A percentile compares a stretch with the other conserved stretches of the same genome.
These are phyloP conservation scores for Ceratobasidium theobromae DNA, from an alignment of 1,284 basidiomycete genomes.

Conservation along the genomic window DNA sequence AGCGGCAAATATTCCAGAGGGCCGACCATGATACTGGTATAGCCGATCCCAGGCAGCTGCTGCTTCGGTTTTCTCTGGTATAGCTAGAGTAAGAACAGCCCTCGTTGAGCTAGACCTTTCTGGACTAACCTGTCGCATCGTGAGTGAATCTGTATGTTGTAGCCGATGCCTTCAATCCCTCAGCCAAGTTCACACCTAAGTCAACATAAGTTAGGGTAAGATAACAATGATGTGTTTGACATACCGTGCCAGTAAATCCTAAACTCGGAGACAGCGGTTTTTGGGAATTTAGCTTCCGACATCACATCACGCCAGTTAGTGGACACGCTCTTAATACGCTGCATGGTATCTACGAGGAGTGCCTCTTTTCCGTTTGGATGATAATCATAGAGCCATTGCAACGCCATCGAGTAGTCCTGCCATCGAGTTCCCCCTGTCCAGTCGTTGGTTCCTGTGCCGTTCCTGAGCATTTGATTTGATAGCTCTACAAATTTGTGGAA, in stretches of 20 bases:
- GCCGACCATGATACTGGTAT: constrained; percentile 61
- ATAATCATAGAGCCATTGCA: constrained; percentile 26
- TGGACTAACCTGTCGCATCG: constrained; percentile 52
- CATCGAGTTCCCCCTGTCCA: constrained; percentile 25
- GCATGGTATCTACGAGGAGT: constrained; percentile 19
- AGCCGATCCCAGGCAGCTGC: constrained; percentile 59
- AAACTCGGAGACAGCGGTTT: background rate
- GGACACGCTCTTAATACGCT: constrained; percentile 18
- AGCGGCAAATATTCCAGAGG: constrained; percentile 59
- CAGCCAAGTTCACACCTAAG: constrained; percentile 54
- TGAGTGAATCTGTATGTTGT: constrained; percentile 59
- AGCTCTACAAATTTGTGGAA: constrained; percentile 29
- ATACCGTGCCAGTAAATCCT: constrained; percentile 28
- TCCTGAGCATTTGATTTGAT: constrained; percentile 23
- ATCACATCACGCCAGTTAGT: constrained; percentile 11
- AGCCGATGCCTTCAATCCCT: constrained; percentile 58
- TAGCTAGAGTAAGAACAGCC: background rate
- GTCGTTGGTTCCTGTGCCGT: constrained; percentile 7
- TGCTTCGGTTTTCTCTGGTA: constrained; percentile 52
- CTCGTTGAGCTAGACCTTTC: background rate
- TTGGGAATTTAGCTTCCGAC: constrained; percentile 27
- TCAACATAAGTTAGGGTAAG: background rate
- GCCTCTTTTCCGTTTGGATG: constrained; percentile 8
- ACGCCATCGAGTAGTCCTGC: constrained; percentile 20
- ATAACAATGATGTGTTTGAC: background rate